These are phyloP conservation scores for Sinapis alba DNA, from an alignment of 441 rosid genomes.

Conservation along the genomic window DNA sequence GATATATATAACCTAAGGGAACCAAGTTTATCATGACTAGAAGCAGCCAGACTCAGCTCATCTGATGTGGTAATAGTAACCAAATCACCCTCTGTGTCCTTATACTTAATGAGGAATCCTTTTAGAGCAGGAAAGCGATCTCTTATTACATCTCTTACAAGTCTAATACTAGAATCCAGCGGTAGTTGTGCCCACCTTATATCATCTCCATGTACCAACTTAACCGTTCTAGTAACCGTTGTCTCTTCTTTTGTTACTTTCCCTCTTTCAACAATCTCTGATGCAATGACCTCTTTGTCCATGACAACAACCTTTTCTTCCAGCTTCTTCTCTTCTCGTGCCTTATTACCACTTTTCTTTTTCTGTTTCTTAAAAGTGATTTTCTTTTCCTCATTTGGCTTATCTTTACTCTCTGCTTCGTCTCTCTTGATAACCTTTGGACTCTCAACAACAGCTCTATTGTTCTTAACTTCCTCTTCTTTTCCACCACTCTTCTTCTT, in stretches of 20 bases:
- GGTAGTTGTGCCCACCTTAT: conserved; percentile 92
- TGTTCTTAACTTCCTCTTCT: conserved; percentile 36
- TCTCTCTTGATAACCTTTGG: conserved; percentile 24
- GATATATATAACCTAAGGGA: conserved; percentile 72
- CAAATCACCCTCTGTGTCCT: conserved; percentile 89
- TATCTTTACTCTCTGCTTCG: background rate
- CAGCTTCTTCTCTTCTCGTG: conserved; percentile 37
- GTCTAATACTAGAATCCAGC: conserved; percentile 53
- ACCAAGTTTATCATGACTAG: conserved; percentile 57
- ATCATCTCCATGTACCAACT: conserved; percentile 90
- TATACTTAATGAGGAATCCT: conserved; percentile 80
- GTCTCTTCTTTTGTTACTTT: conserved; percentile 43
- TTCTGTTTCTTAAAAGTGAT: conserved; percentile 36
- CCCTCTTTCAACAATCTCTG: conserved; percentile 51
- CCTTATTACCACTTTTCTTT: conserved; percentile 49
- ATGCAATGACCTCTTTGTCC: conserved; percentile 73
- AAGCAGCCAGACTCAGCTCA: conserved; percentile 79
- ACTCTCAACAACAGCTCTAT: conserved; percentile 34
- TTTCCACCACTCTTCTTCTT: conserved; percentile 32
- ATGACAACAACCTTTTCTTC: conserved; percentile 56
- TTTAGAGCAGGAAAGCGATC: conserved; percentile 76
- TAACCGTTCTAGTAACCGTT: conserved; percentile 62
- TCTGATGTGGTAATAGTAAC: conserved; percentile 83
- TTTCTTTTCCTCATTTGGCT: conserved; percentile 29
- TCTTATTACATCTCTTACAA: conserved; percentile 71